These are phyloP conservation scores for Heterobasidion parviporum DNA, from an alignment of 1,284 basidiomycete species.

Conservation along the genomic window DNA sequence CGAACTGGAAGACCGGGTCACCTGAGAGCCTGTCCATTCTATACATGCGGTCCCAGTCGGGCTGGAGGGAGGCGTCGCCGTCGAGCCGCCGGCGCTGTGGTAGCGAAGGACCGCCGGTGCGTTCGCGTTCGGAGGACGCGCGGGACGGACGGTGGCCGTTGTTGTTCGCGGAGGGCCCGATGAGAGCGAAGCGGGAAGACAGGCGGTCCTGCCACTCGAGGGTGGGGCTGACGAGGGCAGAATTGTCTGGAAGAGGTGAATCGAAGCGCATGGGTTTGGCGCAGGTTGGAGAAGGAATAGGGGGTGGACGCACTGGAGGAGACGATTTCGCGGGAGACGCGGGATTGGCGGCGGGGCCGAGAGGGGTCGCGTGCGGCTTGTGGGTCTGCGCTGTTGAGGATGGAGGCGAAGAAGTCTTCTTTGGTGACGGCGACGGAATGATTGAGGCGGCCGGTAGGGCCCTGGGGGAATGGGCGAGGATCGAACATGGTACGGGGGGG, in stretches of 20 bases:
- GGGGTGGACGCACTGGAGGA: conserved; percentile 40
- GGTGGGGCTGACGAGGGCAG: conserved; percentile 55
- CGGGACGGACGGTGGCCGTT: not conserved
- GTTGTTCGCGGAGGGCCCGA: not conserved
- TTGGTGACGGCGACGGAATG: conserved; percentile 45
- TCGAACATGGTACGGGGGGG: not conserved
- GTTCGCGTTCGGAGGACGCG: not conserved
- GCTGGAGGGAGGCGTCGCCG: conserved; percentile 6
- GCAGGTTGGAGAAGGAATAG: not conserved
- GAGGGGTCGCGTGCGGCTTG: conserved; percentile 43
- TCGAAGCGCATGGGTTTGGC: not conserved
- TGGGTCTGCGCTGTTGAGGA: conserved; percentile 50
- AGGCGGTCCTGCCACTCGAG: conserved; percentile 72
- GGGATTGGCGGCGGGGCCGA: conserved; percentile 63
- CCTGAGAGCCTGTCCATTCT: conserved; percentile 21
- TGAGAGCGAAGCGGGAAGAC: conserved; percentile 37
- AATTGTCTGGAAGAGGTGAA: conserved; percentile 34
- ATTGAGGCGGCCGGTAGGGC: conserved; percentile 49
- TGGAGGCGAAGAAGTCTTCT: conserved; percentile 65
- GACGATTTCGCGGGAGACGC: conserved; percentile 68
- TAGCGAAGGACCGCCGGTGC: conserved; percentile 3
- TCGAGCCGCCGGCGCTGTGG: conserved; percentile 17
- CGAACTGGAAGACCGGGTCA: not conserved
- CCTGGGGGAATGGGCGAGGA: conserved; percentile 29
- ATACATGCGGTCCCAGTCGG: conserved; percentile 18